Conservation (phyloP, 164 flowering plant species). For the Protea cynaroides region DNA sequence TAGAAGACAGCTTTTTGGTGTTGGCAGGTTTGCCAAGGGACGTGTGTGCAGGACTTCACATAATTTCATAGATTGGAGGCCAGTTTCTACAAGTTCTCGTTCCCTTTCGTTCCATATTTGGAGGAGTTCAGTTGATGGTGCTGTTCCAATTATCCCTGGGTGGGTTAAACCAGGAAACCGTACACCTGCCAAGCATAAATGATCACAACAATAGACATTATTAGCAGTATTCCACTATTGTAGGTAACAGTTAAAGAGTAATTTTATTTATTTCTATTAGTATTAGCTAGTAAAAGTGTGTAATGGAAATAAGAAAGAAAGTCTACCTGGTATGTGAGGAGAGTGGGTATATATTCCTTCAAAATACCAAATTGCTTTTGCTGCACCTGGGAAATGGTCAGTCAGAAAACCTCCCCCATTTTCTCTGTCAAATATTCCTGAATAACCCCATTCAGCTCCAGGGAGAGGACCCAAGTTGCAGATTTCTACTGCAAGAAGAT, state of each 20-base stretch:
- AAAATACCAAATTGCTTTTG: conserved; percentile 96
- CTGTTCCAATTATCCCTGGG: conserved; percentile 92
- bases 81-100: conserved; percentile 60
- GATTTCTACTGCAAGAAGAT: conserved; percentile 87
- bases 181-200: conserved; percentile 45
- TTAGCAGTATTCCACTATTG: background rate
- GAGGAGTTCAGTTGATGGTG: conserved; percentile 88
- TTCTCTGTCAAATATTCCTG: conserved; percentile 88
- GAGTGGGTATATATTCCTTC: conserved; percentile 95
- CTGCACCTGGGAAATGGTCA: conserved; percentile 90
- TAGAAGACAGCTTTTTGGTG: conserved; percentile 69
- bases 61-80: conserved; percentile 53
- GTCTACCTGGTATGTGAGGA: conserved; percentile 87
- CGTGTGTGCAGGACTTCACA: conserved; percentile 85
- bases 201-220: background rate
- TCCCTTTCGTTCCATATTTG: conserved; percentile 88
- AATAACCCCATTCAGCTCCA: conserved; percentile 96
- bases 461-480: conserved; percentile 91
- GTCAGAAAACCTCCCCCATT: conserved; percentile 96
- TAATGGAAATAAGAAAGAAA: background rate
- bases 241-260: too few species aligned
- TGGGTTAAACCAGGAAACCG: conserved; percentile 90
- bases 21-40: conserved; percentile 83
- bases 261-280: too few species aligned
- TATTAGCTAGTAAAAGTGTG: too few species aligned